Evolutionary conservation across 2,329 filamentous ascomycete species (phyloP).

Genomic region (Rosellinia necatrix): DNA sequence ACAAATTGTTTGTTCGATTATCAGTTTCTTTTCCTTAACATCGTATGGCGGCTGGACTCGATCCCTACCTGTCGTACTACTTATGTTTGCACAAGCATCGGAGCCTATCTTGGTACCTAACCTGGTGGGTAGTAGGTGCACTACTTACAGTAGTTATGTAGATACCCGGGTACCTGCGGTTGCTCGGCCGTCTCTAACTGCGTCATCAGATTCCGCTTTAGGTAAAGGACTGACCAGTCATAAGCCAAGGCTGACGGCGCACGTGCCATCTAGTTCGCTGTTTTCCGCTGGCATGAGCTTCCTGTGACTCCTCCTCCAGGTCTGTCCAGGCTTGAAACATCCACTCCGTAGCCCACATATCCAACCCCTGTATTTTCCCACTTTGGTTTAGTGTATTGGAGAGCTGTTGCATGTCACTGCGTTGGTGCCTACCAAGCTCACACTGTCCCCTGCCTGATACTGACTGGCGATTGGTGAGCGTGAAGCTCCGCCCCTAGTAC

Average conservation of each 20-base stretch:
- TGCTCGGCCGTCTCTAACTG: conserved; percentile 22
- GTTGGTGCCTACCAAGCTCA: conserved; percentile 17
- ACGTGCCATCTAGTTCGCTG: conserved; percentile 14
- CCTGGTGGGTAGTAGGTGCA: too few species aligned
- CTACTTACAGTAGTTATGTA: neutral
- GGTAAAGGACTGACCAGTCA: conserved; percentile 18
- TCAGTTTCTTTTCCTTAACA: too few species aligned
- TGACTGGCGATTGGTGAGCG: conserved; percentile 1
- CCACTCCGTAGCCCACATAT: neutral
- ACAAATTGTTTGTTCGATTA: too few species aligned
- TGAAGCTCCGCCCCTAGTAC: conserved; percentile 22
- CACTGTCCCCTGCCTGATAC: neutral
- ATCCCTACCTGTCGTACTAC: too few species aligned
- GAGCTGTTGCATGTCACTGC: conserved; percentile 11
- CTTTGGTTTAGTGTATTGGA: conserved; percentile 23
- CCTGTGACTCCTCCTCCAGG: neutral
- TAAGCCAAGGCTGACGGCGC: conserved; percentile 21
- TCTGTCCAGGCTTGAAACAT: conserved; percentile 19
- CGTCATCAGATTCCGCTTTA: conserved; percentile 24
- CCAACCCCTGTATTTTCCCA: conserved; percentile 4
- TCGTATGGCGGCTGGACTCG: too few species aligned
- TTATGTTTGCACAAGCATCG: too few species aligned
- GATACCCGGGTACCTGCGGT: neutral
- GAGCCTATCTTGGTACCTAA: too few species aligned
- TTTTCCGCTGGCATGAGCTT: neutral